These are phyloP conservation scores for Penicillium atrosanguineum DNA, from an alignment of 495 filamentous ascomycete species.

Conservation along the genomic window DNA sequence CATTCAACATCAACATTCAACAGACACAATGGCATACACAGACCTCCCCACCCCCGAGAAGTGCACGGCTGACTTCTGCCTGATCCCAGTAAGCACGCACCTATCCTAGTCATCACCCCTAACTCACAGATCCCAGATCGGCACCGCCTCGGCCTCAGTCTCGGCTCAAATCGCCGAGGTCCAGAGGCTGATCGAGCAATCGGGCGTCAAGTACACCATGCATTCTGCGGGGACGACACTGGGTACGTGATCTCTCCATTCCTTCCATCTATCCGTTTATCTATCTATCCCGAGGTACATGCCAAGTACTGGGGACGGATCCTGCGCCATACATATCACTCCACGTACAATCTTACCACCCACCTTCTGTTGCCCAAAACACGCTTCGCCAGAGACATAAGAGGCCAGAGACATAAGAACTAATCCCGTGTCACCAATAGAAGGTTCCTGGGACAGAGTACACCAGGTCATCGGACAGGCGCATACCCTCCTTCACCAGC, in stretches of 20 bases:
- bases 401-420: neutral
- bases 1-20: no score
- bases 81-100: conserved; percentile 63
- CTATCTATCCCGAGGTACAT: neutral
- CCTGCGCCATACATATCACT: neutral
- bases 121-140: conserved; percentile 54
- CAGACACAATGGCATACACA: conserved; percentile 14
- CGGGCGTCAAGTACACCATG: conserved; percentile 79
- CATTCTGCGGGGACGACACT: conserved; percentile 91
- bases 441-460: conserved; percentile 88
- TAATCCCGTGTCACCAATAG: conserved; percentile 40
- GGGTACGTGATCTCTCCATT: conserved; percentile 52
- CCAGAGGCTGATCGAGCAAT: conserved; percentile 77
- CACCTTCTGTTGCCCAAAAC: neutral
- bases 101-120: conserved; percentile 24
- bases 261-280: no score
- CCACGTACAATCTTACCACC: neutral
- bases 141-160: conserved; percentile 78
- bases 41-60: conserved; percentile 58
- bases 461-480: conserved; percentile 88
- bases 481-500: conserved; percentile 77
- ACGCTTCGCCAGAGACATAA: neutral
- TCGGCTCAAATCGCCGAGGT: conserved; percentile 85
- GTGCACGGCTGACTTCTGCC: conserved; percentile 79
- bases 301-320: neutral